Base-by-base conservation (phyloP, 2,329 filamentous ascomycete species). In the Trichoderma sp. region DNA sequence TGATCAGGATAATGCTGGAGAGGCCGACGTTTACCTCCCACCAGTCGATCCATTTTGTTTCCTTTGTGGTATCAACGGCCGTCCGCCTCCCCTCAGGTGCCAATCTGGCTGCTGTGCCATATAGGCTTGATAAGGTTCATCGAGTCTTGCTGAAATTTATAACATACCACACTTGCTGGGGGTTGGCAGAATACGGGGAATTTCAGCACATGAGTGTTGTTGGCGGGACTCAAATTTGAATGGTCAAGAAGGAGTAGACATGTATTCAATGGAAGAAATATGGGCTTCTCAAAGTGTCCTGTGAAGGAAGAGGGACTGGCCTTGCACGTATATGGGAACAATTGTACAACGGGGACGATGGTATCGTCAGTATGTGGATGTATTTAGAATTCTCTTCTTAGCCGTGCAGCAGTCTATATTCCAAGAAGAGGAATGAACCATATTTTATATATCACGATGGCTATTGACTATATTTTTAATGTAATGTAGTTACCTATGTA, bases 261-360 rank as follows among this genome's bases (percentile, higher is more conserved):
- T n/a, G 16, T 18, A 18, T 45, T 45, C 6, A n/a, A 45, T 45
- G 6, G 7, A n/a, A 45, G 41, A 45, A 45, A n/a, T 45, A n/a
- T n/a, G 16, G 41, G 18, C 18, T 45, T n/a, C 41, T 45, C 7
- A n/a, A 45, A n/a, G 0, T 4, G 1, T 1, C 7, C n/a, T 0
- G 7, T 9, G 41, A n/a, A 45, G 41, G 16, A 45, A 45, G 16
- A 0, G 7, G 16, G 0, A n/a, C 3, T 45, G 41, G 16, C 18
- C 3, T 45, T 45, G 18, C 41, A 45, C 16, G 16, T n/a, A 45
- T 0, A n/a, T 9, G 0, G 7, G 7, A 2, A 9, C 16, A 45
- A 4, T n/a, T 45, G 41, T 45, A 45, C 41, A 45, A 45, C 7
- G 41, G 41, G 3, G 41, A 45, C 1, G 38, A 45, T 18, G 16